Percentiles rank a stretch among this genome's conserved stretches.
These are phyloP conservation scores for Amoeboaphelidium protococcarum DNA, from an alignment of 371 early-diverging fungal genomes.

Conservation along the genomic window DNA sequence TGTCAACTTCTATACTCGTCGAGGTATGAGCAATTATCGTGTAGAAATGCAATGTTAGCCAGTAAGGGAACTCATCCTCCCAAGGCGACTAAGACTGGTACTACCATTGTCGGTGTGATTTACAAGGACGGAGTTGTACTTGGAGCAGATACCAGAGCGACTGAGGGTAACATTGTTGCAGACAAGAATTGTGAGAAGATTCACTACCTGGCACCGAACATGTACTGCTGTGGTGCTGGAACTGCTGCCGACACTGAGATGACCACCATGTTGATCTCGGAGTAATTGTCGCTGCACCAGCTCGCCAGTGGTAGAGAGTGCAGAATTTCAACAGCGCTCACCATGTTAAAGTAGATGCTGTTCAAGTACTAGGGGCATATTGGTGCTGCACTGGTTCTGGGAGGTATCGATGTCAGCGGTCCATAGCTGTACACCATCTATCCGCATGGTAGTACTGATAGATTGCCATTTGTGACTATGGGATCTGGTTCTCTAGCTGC, in stretches of 20 bases:
- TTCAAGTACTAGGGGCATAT: conserved; percentile 94
- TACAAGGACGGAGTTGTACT: conserved; percentile 94
- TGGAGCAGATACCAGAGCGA: conserved; percentile 98
- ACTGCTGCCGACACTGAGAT: conserved; percentile 98
- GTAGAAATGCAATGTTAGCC: too few relatives aligned
- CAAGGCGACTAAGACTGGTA: conserved; percentile 89
- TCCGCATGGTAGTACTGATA: conserved; percentile 93
- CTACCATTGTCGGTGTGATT: conserved; percentile 84
- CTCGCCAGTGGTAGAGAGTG: conserved; percentile 67
- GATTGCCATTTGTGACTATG: conserved; percentile 87
- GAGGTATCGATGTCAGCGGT: conserved; percentile 81
- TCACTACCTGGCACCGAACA: conserved; percentile 94
- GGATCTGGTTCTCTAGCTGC: conserved; percentile 95
- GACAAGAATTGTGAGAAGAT: conserved; percentile 99
- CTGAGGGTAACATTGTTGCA: conserved; percentile 90
- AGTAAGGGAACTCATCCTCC: conserved; percentile 51
- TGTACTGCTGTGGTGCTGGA: conserved; percentile 99
- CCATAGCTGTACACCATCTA: conserved; percentile 78
- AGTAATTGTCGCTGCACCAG: conserved; percentile 75
- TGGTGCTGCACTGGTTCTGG: conserved; percentile 90
- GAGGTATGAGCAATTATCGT: too few relatives aligned
- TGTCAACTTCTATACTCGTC: too few relatives aligned
- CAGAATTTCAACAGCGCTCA: conserved; percentile 79
- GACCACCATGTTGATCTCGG: conserved; percentile 75
- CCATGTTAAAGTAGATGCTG: conserved; percentile 82